Conservation (phyloP, 495 filamentous ascomycete genomes). For the Penicillium riverlandense region DNA sequence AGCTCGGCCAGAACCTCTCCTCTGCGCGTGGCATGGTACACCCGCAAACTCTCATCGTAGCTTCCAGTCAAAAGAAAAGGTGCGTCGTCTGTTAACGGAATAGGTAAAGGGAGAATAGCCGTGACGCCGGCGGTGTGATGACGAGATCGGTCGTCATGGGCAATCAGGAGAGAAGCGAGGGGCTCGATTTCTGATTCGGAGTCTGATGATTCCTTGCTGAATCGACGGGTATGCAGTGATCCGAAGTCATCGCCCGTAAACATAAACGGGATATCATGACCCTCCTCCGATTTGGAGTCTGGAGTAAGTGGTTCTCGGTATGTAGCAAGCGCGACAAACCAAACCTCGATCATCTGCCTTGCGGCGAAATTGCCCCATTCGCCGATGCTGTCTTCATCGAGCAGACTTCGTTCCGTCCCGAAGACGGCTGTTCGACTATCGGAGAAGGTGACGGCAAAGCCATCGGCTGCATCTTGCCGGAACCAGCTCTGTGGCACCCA, state of each 20-base stretch:
- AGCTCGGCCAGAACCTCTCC: slow-evolving; percentile 49
- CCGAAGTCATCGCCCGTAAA: slow-evolving; percentile 34
- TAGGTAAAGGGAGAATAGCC: slow-evolving; percentile 63
- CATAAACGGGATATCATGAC: slow-evolving; percentile 19
- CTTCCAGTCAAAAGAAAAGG: slow-evolving; percentile 74
- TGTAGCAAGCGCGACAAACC: slow-evolving; percentile 35
- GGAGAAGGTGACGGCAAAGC: slow-evolving; percentile 60
- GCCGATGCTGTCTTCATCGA: slow-evolving; percentile 6
- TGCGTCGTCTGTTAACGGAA: slow-evolving; percentile 25
- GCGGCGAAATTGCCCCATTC: slow-evolving; percentile 26
- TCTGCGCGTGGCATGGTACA: slow-evolving; percentile 42
- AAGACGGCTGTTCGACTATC: slow-evolving; percentile 51
- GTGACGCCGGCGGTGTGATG: slow-evolving; percentile 81
- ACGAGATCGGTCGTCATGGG: slow-evolving; percentile 29
- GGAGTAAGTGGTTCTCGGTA: not conserved
- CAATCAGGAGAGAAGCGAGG: slow-evolving; percentile 12
- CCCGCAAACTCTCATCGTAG: slow-evolving; percentile 80
- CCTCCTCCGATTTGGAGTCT: not conserved
- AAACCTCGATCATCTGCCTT: slow-evolving; percentile 35
- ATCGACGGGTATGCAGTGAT: slow-evolving; percentile 24
- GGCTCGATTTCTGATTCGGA: not conserved
- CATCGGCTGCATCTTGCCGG: slow-evolving; percentile 26
- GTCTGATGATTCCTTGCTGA: slow-evolving; percentile 9
- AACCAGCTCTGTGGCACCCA: slow-evolving; percentile 56
- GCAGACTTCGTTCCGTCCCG: slow-evolving; percentile 19